These are phyloP conservation scores for Tricharina praecox DNA, from an alignment of 495 filamentous ascomycete genomes.

Conservation along the genomic window DNA sequence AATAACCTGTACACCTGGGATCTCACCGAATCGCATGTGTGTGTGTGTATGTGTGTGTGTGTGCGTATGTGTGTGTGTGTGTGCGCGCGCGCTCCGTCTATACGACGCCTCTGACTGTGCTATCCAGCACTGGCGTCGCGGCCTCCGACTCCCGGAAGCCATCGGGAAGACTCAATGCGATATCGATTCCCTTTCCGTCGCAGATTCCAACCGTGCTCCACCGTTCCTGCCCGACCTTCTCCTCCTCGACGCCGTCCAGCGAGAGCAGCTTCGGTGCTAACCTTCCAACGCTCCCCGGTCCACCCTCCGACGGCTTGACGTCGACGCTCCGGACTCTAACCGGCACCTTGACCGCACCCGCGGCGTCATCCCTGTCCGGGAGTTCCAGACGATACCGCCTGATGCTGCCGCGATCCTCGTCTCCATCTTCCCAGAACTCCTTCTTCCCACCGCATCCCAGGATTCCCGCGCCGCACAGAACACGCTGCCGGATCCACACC, in stretches of 20 bases:
- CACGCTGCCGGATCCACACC: conserved; percentile 14
- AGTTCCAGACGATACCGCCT: conserved; percentile 5
- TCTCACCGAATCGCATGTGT: too few relatives aligned
- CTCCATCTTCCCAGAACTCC: conserved; percentile 20
- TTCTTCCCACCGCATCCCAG: conserved; percentile 10
- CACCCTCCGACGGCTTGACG: too few relatives aligned
- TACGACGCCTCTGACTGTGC: background rate
- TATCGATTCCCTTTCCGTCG: background rate
- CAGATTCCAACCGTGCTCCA: background rate
- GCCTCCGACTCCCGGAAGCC: background rate
- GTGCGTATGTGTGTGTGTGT: too few relatives aligned
- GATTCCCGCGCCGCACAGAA: conserved; percentile 10
- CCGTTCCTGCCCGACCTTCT: background rate
- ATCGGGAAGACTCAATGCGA: background rate
- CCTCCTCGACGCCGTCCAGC: background rate
- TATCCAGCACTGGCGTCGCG: background rate
- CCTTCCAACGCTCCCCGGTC: background rate
- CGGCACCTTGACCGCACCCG: background rate
- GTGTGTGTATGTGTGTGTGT: too few relatives aligned
- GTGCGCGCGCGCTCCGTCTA: too few relatives aligned
- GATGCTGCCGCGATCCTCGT: conserved; percentile 12
- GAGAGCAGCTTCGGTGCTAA: too few relatives aligned
- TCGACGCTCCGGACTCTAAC: conserved; percentile 1
- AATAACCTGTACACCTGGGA: too few relatives aligned
- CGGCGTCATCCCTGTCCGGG: conserved; percentile 7